A percentile compares a stretch with the other conserved stretches of the same genome.
phyloP scores from a whole-genome alignment of 805 yeast species.

The Yarrowia deformans region DNA sequence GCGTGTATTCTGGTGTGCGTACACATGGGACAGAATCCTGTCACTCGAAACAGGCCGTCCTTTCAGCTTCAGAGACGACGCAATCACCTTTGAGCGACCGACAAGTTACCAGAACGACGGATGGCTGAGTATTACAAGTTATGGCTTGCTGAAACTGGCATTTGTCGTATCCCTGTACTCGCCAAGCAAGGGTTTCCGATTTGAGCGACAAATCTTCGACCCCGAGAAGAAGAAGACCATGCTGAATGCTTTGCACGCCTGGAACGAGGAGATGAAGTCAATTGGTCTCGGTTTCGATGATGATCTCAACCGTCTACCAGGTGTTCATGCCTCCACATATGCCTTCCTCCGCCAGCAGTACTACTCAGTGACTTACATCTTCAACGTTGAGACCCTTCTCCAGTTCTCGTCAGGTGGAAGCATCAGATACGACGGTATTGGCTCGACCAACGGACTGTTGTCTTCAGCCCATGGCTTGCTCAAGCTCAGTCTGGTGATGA shows the following conservation, averaged over 20 bases:
- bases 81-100: conserved; percentile 49
- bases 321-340: conserved; percentile 42
- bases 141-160: conserved; percentile 44
- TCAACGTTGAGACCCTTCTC: conserved; percentile 43
- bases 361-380: conserved; percentile 35
- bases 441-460: conserved; percentile 50
- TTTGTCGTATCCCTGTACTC: conserved; percentile 40
- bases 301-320: conserved; percentile 42
- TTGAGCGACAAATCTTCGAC: conserved; percentile 39
- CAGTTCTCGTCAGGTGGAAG: conserved; percentile 41
- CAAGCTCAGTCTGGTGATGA: conserved; percentile 45
- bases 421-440: conserved; percentile 46
- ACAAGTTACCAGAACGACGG: conserved; percentile 41
- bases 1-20: conserved; percentile 64
- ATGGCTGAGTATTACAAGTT: conserved; percentile 55
- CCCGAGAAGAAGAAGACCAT: conserved; percentile 39
- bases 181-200: conserved; percentile 41
- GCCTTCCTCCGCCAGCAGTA: conserved; percentile 43
- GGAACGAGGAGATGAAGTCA: conserved; percentile 44
- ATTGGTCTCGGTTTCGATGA: conserved; percentile 48
- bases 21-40: conserved; percentile 60
- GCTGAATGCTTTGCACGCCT: conserved; percentile 40
- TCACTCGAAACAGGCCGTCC: conserved; percentile 62
- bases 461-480: conserved; percentile 50
- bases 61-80: conserved; percentile 52